Evolutionary conservation across 192 early-diverging fungal species (phyloP), one percentile per base, ranked within the genome.

Genomic region (Backusella circina): DNA sequence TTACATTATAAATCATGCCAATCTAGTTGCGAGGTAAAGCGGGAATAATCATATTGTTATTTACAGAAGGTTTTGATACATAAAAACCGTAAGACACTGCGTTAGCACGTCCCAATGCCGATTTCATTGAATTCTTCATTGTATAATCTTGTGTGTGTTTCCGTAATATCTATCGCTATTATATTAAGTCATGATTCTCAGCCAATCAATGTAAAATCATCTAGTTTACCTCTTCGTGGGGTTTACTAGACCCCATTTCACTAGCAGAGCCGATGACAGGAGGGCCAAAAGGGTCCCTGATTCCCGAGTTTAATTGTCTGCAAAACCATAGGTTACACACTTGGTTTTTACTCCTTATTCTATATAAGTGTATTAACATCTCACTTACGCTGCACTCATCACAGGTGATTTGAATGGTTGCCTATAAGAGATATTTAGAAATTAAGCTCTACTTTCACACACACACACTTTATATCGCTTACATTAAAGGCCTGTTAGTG

Each of bases 81-180:
- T 70, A 76, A 5, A 70, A 70, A 0, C 75, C 75, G 26, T 47
- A 61, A 41, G 73, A 74, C 0, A 51, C 32, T 15, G 32, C 13
- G 12, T 70, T 33, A 2, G 75, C 41, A 16, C 70, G 67, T 21
- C 15, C 28, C 50, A 70, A 64, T 38, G 61, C 67, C 12, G 47
- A 44, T 30, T 76, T 70, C 50, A 76, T 61, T 18, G 35, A 54
- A 15, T 76, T 67, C 44, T 67, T 69, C 35, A 70, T 70, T 10
- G 54, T 76, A 35, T 76, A 70, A 26, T 76, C 75, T 37, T 76
- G 67, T 76, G 75, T 54, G 13, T 76, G 75, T 28, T 69, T 70
- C 39, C 75, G 10, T 31, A 76, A 31, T 10, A 71, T 30, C 69
- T 71, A 50, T 16, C 31, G 36, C 3, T 67, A 35, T 18, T 35